A percentile compares a stretch with the other conserved stretches of the same genome.
Evolutionary conservation across 331 rosid genomes (phyloP).

Genomic region (Malus hybrid): DNA sequence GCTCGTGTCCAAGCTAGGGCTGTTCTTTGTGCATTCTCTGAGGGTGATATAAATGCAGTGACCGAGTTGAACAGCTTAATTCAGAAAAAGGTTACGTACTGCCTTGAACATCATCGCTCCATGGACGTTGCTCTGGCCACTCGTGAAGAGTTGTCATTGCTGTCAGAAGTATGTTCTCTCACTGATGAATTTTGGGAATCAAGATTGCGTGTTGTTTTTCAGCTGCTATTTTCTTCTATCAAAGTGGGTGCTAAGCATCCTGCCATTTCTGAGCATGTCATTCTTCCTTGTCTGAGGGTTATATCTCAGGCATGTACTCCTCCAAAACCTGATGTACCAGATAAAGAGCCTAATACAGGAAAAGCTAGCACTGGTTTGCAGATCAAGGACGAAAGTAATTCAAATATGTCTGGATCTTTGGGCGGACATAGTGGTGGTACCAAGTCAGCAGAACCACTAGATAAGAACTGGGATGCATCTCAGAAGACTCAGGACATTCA

Average conservation of each 20-base stretch:
- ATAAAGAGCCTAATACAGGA: constrained; percentile 62
- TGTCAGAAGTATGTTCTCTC: constrained; percentile 94
- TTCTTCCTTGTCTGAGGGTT: constrained; percentile 95
- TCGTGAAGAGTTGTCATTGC: constrained; percentile 84
- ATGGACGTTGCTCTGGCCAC: constrained; percentile 93
- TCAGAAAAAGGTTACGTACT: constrained; percentile 94
- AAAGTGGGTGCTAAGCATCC: constrained; percentile 99
- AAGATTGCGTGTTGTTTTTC: constrained; percentile 89
- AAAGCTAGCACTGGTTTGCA: constrained; percentile 50
- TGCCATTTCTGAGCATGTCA: constrained; percentile 91
- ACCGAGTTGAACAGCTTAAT: constrained; percentile 74
- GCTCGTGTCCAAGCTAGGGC: constrained; percentile 96
- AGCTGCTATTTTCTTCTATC: constrained; percentile 88
- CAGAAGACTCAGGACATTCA: constrained; percentile 79
- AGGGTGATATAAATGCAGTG: constrained; percentile 80
- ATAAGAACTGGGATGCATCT: constrained; percentile 87
- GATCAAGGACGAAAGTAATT: constrained; percentile 56
- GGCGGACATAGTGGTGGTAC: constrained; percentile 49
- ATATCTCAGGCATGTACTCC: constrained; percentile 98
- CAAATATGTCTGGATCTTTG: constrained; percentile 53
- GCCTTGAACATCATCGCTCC: constrained; percentile 99
- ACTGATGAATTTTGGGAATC: constrained; percentile 98
- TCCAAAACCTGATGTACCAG: constrained; percentile 82
- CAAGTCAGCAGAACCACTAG: constrained; percentile 61
- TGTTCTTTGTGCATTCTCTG: constrained; percentile 93